Evolutionary conservation across 352 stramenopile species (phyloP), one percentile per base, ranked within the genome.

Genomic region (Phytophthora sojae): DNA sequence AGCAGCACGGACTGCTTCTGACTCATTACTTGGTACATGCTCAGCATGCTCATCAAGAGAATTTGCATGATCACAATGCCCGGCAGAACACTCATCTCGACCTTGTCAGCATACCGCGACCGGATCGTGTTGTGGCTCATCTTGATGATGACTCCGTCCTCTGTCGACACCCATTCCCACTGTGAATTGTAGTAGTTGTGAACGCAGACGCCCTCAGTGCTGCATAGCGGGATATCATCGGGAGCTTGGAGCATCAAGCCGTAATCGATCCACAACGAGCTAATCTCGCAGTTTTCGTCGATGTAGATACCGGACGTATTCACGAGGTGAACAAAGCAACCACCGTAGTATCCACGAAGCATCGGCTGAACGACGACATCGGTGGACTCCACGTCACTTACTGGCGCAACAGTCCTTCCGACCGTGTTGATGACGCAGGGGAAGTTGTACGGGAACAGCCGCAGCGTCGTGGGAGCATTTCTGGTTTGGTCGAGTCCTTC

Each of bases 391-490:
- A 25, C 68, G 51, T 70, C 67, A 30, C 44, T 57, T 55, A 63
- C 54, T 8, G 57, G 62, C 0, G 55, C 69, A 45, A 80, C 64
- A 6, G 56, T 56, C 39, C 69, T 58, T 15, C 32, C 54, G 17
- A 70, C 69, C 5, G 39, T 65, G 19, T 70, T 67, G 19, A 80
- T 65, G 8, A 73, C 60, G 60, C 73, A 77, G 2, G 71, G 67
- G 49, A 80, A 80, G 47, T 80, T 80, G 64, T 66, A 76, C 57
- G 73, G 73, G 32, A 80, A 80, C 26, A 80, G 64, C 9, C 73
- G 69, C 57, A 80, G 55, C 4, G 69, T 77, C 26, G 69, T 77
- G 12, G 64, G 69, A n/a, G 69, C 69, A 44, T 77, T 77, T 77
- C 69, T 57, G 29, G 69, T 77, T 51, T 77, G 69, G 62, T 77